Evolutionary conservation across 768 basidiomycete genomes (phyloP), one percentile per base, ranked within the genome.

Genomic region (Tricholoma hemisulphureum): DNA sequence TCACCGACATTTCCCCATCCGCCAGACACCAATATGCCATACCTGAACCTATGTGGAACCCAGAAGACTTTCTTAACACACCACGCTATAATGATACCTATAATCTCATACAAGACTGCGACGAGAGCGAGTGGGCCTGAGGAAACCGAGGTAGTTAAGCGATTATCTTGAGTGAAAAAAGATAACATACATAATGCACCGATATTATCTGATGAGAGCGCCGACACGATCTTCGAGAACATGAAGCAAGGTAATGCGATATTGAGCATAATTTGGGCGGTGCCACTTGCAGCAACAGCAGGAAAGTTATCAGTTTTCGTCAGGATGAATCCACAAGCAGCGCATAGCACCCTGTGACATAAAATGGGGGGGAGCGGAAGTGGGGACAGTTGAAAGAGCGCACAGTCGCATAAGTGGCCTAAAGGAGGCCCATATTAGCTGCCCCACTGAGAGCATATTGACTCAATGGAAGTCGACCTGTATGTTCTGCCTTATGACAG

Each of bases 11-110:
- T 91, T 8, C 76, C 80, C 83, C 83, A 91, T 3, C 80, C 83
- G 34, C 88, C 89, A 0, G 88, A 87, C 2, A 82, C 81, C 0
- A 91, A 64, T 21, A 91, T 77, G 0, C 89, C 91, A 63, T 84
- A 83, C 48, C 89, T 75, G 65, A 91, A 91, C 23, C 87, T 79
- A 64, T 89, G 86, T 1, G 90, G 90, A 2, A 91, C 88, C 83
- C 88, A 91, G 63, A 87, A 90, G 50, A 87, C 62, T 60, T 82
- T 80, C 50, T 81, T 81, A 53, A 84, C 71, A n/a, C 80, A 48
- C 75, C 78, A 84, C 0, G 84, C 83, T 20, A 86, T 74, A 7
- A 67, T 31, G 9, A 83, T 67, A 6, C 89, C 87, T 4, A 87
- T 69, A 1, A 65, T 65, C 58, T 85, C 80, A 61, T 91, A 91